Conservation (phyloP, 345 rosid genomes). For the Viola odorata region DNA sequence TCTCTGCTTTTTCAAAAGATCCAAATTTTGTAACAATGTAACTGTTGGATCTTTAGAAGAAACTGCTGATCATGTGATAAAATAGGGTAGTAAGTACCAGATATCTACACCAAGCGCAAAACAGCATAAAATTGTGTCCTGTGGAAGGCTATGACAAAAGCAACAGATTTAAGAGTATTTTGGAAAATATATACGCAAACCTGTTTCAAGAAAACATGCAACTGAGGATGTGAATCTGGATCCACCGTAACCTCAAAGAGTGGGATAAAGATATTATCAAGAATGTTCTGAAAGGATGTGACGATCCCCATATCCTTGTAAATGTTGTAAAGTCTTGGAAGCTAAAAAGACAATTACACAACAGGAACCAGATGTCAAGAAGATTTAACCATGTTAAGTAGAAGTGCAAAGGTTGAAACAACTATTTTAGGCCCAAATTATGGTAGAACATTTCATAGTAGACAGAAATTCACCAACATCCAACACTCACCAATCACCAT, state of each 20-base stretch:
- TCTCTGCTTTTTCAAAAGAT: too few relatives aligned
- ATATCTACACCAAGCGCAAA: neutral
- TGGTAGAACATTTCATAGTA: neutral
- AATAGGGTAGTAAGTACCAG: neutral
- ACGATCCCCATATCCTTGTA: slow-evolving; percentile 99
- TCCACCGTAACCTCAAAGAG: slow-evolving; percentile 95
- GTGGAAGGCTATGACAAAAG: neutral
- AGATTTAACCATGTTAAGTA: too few relatives aligned
- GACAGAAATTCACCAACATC: neutral
- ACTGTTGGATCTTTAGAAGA: too few relatives aligned
- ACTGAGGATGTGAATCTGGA: slow-evolving; percentile 99
- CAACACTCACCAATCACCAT: neutral
- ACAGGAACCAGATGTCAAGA: neutral
- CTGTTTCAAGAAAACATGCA: slow-evolving; percentile 96
- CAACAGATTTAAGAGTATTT: neutral
- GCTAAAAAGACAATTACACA: slow-evolving; percentile 35
- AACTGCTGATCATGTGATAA: neutral
- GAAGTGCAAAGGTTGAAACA: too few relatives aligned
- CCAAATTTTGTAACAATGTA: too few relatives aligned
- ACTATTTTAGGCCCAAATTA: too few relatives aligned
- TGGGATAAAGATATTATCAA: slow-evolving; percentile 94
- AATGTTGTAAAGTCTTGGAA: slow-evolving; percentile 87
- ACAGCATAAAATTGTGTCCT: neutral
- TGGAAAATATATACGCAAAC: slow-evolving; percentile 29
- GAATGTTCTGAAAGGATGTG: slow-evolving; percentile 97